These are phyloP conservation scores for Paspalum vaginatum DNA, from an alignment of 176 grass and related monocot species.

Conservation along the genomic window DNA sequence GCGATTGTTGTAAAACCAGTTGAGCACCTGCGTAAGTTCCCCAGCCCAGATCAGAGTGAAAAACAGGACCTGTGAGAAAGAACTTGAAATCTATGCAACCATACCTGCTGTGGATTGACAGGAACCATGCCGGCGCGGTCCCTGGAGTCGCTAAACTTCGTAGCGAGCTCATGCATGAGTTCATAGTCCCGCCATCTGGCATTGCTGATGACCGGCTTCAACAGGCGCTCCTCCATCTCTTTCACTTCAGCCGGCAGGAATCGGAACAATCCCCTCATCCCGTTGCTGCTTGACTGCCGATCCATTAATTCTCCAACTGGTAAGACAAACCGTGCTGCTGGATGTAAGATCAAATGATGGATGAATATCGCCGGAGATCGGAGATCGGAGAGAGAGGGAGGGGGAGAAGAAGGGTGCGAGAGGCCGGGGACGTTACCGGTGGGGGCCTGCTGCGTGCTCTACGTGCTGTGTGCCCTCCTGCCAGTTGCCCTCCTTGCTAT, in stretches of 20 bases:
- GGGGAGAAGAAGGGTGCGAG: neutral
- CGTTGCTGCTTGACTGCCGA: neutral
- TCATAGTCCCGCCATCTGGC: neutral
- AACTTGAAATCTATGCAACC: neutral
- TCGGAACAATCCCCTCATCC: neutral
- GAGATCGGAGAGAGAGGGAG: neutral
- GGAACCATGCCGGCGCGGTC: neutral
- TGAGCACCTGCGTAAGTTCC: neutral
- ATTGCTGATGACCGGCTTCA: neutral
- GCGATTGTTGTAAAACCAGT: neutral
- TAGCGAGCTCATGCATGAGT: neutral
- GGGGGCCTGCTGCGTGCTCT: neutral
- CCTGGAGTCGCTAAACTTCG: neutral
- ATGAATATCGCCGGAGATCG: neutral
- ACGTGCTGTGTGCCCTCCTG: neutral
- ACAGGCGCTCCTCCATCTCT: neutral
- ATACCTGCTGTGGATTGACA: neutral
- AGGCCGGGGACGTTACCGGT: neutral
- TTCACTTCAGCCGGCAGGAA: neutral
- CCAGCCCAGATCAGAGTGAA: neutral
- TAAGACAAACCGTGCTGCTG: neutral
- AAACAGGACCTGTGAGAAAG: neutral
- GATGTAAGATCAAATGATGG: neutral
- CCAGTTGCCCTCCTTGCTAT: neutral
- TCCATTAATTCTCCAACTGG: neutral